These are phyloP conservation scores for Caloboletus inedulis DNA, from an alignment of 1,284 basidiomycete genomes.

Conservation along the genomic window DNA sequence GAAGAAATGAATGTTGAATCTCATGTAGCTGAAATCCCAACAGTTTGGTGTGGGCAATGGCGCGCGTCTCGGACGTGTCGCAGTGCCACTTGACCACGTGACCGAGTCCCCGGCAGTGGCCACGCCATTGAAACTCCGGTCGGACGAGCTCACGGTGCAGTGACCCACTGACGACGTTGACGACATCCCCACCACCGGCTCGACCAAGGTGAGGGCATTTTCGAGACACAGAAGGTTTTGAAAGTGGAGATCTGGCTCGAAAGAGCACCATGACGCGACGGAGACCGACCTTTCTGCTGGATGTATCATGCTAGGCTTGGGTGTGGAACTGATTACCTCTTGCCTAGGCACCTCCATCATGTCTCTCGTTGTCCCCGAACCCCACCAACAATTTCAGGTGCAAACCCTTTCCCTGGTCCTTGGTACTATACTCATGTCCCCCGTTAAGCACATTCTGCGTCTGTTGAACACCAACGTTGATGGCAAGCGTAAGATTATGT, in stretches of 20 bases:
- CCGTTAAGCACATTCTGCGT: constrained; percentile 87
- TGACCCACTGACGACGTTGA: constrained; percentile 13
- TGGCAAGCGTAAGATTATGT: constrained; percentile 99
- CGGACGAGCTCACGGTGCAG: background rate
- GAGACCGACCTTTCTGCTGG: constrained; percentile 11
- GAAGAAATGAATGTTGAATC: constrained; percentile 3
- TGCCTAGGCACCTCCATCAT: constrained; percentile 42
- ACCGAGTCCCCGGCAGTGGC: constrained; percentile 23
- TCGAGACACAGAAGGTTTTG: background rate
- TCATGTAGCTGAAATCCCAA: constrained; percentile 24
- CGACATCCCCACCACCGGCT: constrained; percentile 18
- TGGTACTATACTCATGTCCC: constrained; percentile 6
- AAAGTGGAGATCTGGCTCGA: background rate
- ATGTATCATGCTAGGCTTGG: constrained; percentile 15
- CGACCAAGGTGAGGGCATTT: constrained; percentile 26
- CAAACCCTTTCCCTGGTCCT: background rate
- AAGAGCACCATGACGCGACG: background rate
- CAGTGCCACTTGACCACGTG: constrained; percentile 26
- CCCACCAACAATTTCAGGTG: constrained; percentile 92
- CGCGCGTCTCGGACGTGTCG: constrained; percentile 25
- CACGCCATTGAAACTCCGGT: constrained; percentile 28
- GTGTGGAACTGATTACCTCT: constrained; percentile 19
- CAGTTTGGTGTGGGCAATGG: background rate
- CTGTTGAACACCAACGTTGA: constrained; percentile 99
- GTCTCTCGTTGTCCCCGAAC: constrained; percentile 93